phyloP scores from a whole-genome alignment of 306 rosid species.

The Gynostemma pentaphyllum region DNA sequence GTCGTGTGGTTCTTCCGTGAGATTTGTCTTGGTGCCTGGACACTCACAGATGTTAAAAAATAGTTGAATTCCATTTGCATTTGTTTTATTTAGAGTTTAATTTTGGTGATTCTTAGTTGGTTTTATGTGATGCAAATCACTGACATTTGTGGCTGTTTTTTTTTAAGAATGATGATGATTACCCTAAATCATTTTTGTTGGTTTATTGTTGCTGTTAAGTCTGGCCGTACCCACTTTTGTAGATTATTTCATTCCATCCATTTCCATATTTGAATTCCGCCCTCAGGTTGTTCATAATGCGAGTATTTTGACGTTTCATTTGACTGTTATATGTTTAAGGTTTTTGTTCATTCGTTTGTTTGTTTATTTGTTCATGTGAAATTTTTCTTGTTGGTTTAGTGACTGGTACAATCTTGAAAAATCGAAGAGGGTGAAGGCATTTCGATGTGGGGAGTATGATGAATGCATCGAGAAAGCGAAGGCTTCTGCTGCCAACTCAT shows the following conservation, averaged over 20 bases:
- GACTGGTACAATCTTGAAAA: conserved; percentile 99
- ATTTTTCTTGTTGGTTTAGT: conserved; percentile 35
- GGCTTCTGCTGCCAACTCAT: conserved; percentile 67
- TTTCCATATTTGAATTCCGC: background rate
- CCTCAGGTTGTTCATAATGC: background rate
- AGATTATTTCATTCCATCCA: background rate
- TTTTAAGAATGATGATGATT: background rate
- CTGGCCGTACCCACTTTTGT: background rate
- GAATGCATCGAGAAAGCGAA: conserved; percentile 92
- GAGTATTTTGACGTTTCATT: no score
- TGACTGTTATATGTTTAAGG: background rate
- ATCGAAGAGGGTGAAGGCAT: conserved; percentile 90
- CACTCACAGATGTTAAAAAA: no score
- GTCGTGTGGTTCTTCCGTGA: no score
- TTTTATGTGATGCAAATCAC: background rate
- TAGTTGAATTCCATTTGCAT: no score
- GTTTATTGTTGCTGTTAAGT: background rate
- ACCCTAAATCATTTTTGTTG: background rate
- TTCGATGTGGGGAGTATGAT: conserved; percentile 93
- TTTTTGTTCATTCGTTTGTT: background rate
- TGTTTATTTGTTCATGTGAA: background rate
- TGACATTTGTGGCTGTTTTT: background rate
- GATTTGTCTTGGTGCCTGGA: no score
- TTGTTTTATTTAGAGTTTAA: background rate
- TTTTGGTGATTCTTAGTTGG: background rate